phyloP scores from a whole-genome alignment of 495 filamentous ascomycete species.

The Xeromyces bisporus region DNA sequence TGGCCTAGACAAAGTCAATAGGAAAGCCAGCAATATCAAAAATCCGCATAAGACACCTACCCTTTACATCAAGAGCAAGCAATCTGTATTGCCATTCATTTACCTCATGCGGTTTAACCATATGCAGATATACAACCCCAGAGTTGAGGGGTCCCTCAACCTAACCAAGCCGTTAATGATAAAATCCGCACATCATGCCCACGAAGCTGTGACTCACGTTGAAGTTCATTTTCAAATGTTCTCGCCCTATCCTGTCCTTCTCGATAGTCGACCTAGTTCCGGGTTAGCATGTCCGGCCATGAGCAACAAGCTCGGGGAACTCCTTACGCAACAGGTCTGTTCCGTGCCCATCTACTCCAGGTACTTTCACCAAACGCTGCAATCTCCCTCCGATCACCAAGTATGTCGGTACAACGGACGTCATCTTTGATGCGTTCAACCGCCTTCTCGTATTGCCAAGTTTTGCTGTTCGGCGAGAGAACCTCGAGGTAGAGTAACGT shows the following conservation, averaged over 20 bases:
- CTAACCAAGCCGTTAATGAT: constrained; percentile 22
- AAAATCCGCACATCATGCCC: constrained; percentile 4
- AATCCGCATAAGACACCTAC: constrained; percentile 11
- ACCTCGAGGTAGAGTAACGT: constrained; percentile 75
- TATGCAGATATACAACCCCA: constrained; percentile 61
- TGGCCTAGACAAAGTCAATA: constrained; percentile 14
- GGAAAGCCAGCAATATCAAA: background rate
- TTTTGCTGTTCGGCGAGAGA: constrained; percentile 69
- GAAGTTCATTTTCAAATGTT: constrained; percentile 80
- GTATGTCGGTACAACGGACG: constrained; percentile 47
- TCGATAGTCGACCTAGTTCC: constrained; percentile 38
- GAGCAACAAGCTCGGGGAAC: background rate
- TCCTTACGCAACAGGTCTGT: constrained; percentile 68
- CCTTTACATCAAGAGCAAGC: constrained; percentile 62
- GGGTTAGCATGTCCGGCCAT: background rate
- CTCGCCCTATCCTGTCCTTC: constrained; percentile 56
- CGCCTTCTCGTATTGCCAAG: constrained; percentile 74
- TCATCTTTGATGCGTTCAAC: constrained; percentile 65
- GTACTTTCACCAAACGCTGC: constrained; percentile 73
- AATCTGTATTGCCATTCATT: constrained; percentile 64
- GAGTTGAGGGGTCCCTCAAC: constrained; percentile 66
- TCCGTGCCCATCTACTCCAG: constrained; percentile 65
- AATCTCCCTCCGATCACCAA: constrained; percentile 63
- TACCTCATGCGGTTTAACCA: constrained; percentile 47
- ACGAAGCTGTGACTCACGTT: constrained; percentile 36